Base-by-base conservation (phyloP, 345 rosid genomes). In the Acer negundo region DNA sequence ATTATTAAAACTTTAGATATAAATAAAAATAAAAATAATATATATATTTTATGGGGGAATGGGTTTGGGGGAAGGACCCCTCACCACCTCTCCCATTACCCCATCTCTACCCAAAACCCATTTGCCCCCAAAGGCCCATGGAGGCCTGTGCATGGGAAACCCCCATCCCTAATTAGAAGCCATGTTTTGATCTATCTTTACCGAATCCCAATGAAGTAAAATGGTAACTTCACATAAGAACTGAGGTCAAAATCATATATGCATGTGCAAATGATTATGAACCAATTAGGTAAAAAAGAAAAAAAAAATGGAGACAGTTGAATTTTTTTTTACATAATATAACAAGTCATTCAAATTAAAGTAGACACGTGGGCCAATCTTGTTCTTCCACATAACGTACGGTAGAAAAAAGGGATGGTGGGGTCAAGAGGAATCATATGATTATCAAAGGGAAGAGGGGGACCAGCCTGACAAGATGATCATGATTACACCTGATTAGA, bases 401-500 rank as follows among this genome's bases (percentile, higher is more conserved):
- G 65, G 58, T 23, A 7, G 8, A 15, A 3, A 51, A 13, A 16
- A 11, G 19, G 55, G 38, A 7, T 65, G 10, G 22, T 65, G n/a
- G 22, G 40, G 12, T 53, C 58, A 19, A 53, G 9, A 6, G 40
- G 70, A 49, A 47, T 47, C 64, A 59, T 22, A 59, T 26, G 62
- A 70, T 51, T 51, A 70, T 53, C 58, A 53, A 53, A 16, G 58
- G n/a, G 58, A 16, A 53, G 46, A 8, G 3, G 49, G 10, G 62
- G 73, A 70, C 42, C 62, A 69, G 61, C 22, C 42, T 67, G 53
- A 10, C 0, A 4, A 42, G 35, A 11, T 62, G 58, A 78, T 46
- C 12, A 46, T 78, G 49, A 84, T 80, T 75, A 64, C 73, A 7
- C 65, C 35, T 24, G 58, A 58, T 59, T 38, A 42, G 67, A 74